Evolutionary conservation across 352 stramenopile genomes (phyloP), one percentile per base, ranked within the genome.

Genomic region (Plasmopara muralis): DNA sequence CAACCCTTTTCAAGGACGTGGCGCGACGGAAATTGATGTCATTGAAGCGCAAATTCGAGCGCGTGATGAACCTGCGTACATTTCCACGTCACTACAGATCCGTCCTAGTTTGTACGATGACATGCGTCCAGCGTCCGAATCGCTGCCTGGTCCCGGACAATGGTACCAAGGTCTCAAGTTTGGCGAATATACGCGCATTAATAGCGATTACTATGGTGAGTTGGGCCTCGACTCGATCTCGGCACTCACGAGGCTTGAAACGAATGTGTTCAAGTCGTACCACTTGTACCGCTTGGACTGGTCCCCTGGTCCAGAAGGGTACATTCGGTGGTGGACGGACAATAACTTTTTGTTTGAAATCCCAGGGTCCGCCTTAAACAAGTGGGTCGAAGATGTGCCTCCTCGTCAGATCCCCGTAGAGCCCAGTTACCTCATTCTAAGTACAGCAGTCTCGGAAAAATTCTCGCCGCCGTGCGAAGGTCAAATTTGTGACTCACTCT

Each of bases 371-470:
- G 80, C 80, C 39, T 62, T 98, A 63, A 98, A 77, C 62, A 68
- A 70, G 30, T 93, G 82, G 84, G 66, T 58, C 2, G 72, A 78
- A 1, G 60, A 59, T 33, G 65, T 93, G 6, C 82, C 84, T 31
- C 84, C 84, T 20, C 77, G 81, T 14, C 69, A 79, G 65, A 94
- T 99, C 44, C 95, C 96, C 0, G 87, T 95, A 43, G 96, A 99
- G 69, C 96, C 96, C 2, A 97, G 85, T 30, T 98, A 98, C 60
- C 60, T 99, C 42, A 98, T 99, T 79, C 74, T 99, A 41, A 98
- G 97, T 77, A 98, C 92, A 2, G 96, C 95, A 8, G 89, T 99
- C 34, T 98, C 93, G 2, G 95, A 96, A 29, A 98, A 97, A 43
- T 94, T 94, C 62, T 94, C 95, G 18, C 86, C 92, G 14, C 87